A percentile compares a stretch with the other conserved stretches of the same genome.
Conservation (phyloP, 305 asterid species). For the Fraxinus ornus region DNA sequence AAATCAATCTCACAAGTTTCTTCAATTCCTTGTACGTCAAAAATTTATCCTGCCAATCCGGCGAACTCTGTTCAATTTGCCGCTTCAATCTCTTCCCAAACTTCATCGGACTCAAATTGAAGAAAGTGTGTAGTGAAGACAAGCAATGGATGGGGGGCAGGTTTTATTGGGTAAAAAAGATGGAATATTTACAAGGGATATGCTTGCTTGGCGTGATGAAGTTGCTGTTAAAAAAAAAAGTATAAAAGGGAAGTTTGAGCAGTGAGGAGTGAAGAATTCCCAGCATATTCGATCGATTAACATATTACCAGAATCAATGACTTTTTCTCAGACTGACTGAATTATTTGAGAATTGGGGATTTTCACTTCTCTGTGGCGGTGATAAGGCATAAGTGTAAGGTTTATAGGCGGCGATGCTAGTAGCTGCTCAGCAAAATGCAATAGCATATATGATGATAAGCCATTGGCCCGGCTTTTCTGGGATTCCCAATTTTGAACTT, state of each 20-base stretch:
- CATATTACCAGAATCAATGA: conserved; percentile 13
- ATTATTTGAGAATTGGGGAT: too few species aligned
- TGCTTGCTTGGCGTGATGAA: conserved; percentile 69
- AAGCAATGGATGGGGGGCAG: conserved; percentile 26
- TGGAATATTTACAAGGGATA: conserved; percentile 84
- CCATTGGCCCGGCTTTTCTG: too few species aligned
- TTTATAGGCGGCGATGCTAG: too few species aligned
- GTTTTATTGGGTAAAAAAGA: conserved; percentile 32
- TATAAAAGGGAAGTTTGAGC: conserved; percentile 25
- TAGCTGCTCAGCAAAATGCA: too few species aligned
- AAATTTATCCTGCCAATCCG: conserved; percentile 74
- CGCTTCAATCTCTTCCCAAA: conserved; percentile 87
- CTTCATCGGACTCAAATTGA: conserved; percentile 48
- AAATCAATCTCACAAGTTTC: conserved; percentile 56
- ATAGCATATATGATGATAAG: too few species aligned
- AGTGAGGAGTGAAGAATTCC: conserved; percentile 43
- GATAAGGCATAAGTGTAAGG: too few species aligned
- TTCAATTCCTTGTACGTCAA: conserved; percentile 78
- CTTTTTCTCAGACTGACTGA: conserved; percentile 7
- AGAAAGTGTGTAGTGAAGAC: neutral
- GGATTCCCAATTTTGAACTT: too few species aligned
- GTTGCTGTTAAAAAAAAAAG: conserved; percentile 32
- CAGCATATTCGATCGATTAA: conserved; percentile 77
- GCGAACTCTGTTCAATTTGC: conserved; percentile 67
- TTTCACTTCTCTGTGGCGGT: too few species aligned